Evolutionary conservation across 1,139 yeast genomes (phyloP), one percentile per base, ranked within the genome.

Genomic region (Diutina pseudorugosa): DNA sequence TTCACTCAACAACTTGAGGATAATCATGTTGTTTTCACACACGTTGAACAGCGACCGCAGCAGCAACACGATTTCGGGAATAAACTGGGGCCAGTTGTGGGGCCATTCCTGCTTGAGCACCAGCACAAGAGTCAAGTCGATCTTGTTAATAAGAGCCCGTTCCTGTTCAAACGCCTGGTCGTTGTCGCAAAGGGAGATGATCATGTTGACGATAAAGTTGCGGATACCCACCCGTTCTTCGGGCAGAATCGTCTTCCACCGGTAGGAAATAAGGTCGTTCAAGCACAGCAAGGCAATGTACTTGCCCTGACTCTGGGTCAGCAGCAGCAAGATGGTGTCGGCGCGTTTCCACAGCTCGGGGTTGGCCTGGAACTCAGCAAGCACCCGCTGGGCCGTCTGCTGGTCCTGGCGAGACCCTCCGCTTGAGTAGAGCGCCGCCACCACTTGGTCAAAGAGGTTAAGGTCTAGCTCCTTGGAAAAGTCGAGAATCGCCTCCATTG

Each of bases 61-160:
- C 58, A 95, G 84, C 57, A 78, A 78, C 48, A 93, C 94, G 57
- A 93, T 80, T 65, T 94, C 98, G 14, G 98, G 96, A 53, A 93
- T 85, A 62, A 94, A 93, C 61, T 86, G 88, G 21, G 98, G 98
- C 99, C 99, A 93, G 65, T 90, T 87, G 60, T 84, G 90, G 44
- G 99, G 99, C 99, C 99, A 93, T 65, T 93, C 99, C 69, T 94
- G 98, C 65, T 93, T 93, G 63, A 93, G 79, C 52, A 93, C 84
- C 63, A 93, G 95, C 43, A 93, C 98, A 63, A 93, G 75, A 7
- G 98, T 93, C 65, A 93, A 76, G 69, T 93, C 96, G 61, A 93
- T 91, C 67, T 94, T 94, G 70, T 87, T 89, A 62, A 93, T 88
- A 63, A 93, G 76, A 20, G 97, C 84, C 63, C 83, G 83, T 65